These are phyloP conservation scores for Leccinum olivaceopallidum DNA, from an alignment of 768 basidiomycete species.

Conservation along the genomic window DNA sequence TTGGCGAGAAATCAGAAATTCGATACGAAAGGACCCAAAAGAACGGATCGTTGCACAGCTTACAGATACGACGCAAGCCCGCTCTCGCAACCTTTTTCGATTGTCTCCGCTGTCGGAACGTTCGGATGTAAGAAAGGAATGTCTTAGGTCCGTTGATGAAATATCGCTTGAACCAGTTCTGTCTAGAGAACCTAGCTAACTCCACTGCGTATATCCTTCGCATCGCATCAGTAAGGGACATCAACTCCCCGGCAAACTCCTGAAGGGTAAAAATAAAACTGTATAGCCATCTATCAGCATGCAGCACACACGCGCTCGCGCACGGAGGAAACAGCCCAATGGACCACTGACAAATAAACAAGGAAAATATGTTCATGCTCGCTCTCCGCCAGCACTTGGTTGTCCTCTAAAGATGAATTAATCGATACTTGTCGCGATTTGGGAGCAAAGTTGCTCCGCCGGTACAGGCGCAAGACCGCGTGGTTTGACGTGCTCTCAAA, in stretches of 20 bases:
- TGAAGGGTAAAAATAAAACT: constrained; percentile 97
- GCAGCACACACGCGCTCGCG: not conserved
- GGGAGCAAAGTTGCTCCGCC: constrained; percentile 43
- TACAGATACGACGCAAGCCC: constrained; percentile 44
- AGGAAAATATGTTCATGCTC: constrained; percentile 87
- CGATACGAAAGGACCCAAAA: constrained; percentile 1
- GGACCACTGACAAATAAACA: constrained; percentile 80
- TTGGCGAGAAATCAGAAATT: constrained; percentile 5
- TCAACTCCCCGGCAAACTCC: constrained; percentile 86
- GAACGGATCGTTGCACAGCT: constrained; percentile 15
- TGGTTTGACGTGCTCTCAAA: constrained; percentile 86
- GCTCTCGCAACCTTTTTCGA: constrained; percentile 20
- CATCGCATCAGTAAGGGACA: constrained; percentile 83
- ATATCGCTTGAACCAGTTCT: constrained; percentile 43
- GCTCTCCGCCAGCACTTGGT: constrained; percentile 39
- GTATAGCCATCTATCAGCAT: constrained; percentile 13
- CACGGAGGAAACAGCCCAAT: not conserved
- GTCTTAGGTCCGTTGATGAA: constrained; percentile 26
- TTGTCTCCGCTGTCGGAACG: constrained; percentile 14
- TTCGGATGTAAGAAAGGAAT: constrained; percentile 23
- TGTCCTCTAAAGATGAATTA: constrained; percentile 30
- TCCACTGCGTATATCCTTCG: constrained; percentile 73
- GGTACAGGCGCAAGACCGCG: constrained; percentile 76
- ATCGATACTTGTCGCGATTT: constrained; percentile 11
- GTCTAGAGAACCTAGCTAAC: constrained; percentile 40